A percentile compares a stretch with the other conserved stretches of the same genome.
Conservation (phyloP, 2,329 filamentous ascomycete genomes). For the Monosporascus sp. region DNA sequence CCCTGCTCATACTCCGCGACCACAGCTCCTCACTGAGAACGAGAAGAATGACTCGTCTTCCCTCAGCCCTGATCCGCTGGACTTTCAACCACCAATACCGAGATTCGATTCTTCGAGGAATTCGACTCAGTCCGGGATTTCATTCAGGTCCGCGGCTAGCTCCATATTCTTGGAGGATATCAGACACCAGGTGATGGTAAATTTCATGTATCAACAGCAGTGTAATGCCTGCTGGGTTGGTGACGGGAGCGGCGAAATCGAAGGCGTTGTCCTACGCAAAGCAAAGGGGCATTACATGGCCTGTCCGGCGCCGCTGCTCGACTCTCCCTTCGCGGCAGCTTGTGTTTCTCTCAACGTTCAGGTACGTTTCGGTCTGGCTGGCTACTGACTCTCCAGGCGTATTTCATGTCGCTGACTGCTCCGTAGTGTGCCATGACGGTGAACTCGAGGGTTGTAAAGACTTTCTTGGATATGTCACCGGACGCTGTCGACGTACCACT, state of each 20-base stretch:
- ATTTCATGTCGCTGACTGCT: neutral
- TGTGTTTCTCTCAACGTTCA: conserved; percentile 67
- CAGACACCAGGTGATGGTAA: conserved; percentile 79
- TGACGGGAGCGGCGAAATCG: conserved; percentile 60
- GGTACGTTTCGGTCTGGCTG: conserved; percentile 35
- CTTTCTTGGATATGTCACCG: conserved; percentile 67
- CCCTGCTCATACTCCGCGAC: neutral
- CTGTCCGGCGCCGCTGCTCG: conserved; percentile 60
- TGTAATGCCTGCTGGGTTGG: conserved; percentile 70
- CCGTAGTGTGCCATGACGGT: conserved; percentile 70
- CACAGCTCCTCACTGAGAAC: neutral
- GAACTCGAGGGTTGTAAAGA: conserved; percentile 74
- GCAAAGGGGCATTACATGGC: conserved; percentile 64
- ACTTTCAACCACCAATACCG: conserved; percentile 41
- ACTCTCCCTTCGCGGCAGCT: conserved; percentile 58
- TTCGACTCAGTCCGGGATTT: conserved; percentile 43
- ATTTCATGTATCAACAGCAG: conserved; percentile 76
- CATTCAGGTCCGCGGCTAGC: conserved; percentile 40
- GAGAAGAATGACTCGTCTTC: neutral
- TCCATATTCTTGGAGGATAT: conserved; percentile 63
- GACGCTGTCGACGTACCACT: conserved; percentile 70
- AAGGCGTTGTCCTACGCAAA: conserved; percentile 70
- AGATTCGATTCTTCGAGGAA: conserved; percentile 46
- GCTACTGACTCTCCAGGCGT: neutral
- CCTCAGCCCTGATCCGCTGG: neutral